Evolutionary conservation across 306 rosid genomes (phyloP), one percentile per base, ranked within the genome.

Genomic region (Lupinus albus): DNA sequence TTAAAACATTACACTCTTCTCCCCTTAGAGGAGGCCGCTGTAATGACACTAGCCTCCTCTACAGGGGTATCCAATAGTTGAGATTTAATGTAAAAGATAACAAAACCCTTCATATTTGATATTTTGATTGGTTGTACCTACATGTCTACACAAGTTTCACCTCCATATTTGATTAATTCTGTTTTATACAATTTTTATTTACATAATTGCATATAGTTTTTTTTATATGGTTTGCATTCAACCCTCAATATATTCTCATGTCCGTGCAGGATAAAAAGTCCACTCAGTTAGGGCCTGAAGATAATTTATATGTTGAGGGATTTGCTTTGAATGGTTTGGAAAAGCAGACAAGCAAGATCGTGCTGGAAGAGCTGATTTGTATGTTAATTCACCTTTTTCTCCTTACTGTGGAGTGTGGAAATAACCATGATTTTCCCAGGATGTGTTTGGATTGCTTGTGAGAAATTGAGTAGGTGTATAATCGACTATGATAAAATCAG

Each of bases 261-360:
- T 51, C 32, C 60, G 11, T 76, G 16, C 88, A 94, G 99, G 97
- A 94, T 83, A 94, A 94, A 73, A 91, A 90, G 82, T 79, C 91
- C 7, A 51, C 88, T 68, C 67, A 86, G 83, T 55, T 94, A 79
- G 95, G 91, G 65, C 92, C 96, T 48, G 99, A 94, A 73, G 99
- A 94, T 74, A 82, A 70, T 82, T 76, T 94, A 62, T 67, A 91
- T 87, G 71, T 94, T 14, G 99, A 94, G 86, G 99, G 97, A 46
- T 94, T 94, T 82, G 96, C 97, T 71, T 84, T 82, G 74, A 88
- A 84, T 78, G 97, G 68, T 94, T 94, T 75, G 91, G 69, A 4
- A 94, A 87, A 79, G 99, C 99, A 58, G 99, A 94, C 80, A 94
- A 94, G 85, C 97, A 94, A 77, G 99, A 94, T 75, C 96, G 85